Base-by-base conservation (phyloP, 1,139 yeast genomes). In the Diutina pseudorugosa region DNA sequence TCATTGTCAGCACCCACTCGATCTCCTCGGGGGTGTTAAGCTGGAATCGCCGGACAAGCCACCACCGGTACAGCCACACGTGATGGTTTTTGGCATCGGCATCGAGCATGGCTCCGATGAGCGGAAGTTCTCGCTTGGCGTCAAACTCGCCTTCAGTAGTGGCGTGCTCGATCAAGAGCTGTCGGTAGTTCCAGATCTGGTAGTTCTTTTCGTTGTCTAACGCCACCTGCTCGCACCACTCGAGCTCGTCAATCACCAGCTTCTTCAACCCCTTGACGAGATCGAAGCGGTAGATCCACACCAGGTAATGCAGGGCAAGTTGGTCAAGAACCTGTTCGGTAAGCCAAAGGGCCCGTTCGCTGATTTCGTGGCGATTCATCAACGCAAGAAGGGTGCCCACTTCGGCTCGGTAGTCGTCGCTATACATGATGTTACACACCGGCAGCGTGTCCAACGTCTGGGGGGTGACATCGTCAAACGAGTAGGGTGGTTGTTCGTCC, bases 161-260 rank as follows among this genome's bases (percentile, higher is more conserved):
- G 55, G 75, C 60, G 51, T 65, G 57, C 47, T 71, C 71, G 52
- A 83, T 69, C 6, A 85, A 60, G 51, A 79, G 66, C 62, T 86
- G 91, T 52, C 97, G 77, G 62, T 91, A 89, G 61, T 90, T 88
- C 98, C 98, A 93, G 27, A 93, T 85, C 66, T 93, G 99, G 69
- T 94, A 93, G 69, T 91, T 93, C 66, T 93, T 93, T 50, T 91
- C 85, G 63, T 87, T 83, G 9, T 77, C 82, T 52, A 85, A 63
- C 0, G 96, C 93, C 47, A 86, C 69, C 44, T 75, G 73, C 59
- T 88, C 94, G 58, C 91, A 76, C 96, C 96, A 90, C 50, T 79
- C 78, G 44, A 85, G 67, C 61, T 85, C 94, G 14, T 70, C 68
- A 19, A 65, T 61, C 43, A 79, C 60, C 52, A 62, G 62, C 52